Evolutionary conservation across 108 stramenopile genomes (phyloP).

Genomic region (Fragilaria crotonensis): DNA sequence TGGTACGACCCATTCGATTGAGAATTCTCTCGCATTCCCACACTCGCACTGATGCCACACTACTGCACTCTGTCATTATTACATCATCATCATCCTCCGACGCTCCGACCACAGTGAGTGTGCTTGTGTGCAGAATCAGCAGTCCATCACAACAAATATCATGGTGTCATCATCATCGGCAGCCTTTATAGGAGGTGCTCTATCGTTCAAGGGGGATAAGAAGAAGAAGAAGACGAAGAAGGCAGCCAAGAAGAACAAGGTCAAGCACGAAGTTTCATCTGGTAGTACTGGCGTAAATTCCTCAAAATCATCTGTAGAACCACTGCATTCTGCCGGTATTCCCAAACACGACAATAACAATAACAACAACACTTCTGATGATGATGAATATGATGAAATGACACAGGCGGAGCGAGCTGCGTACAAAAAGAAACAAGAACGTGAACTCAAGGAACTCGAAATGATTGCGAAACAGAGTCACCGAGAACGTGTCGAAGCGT

Average conservation of each 20-base stretch:
- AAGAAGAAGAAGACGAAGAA: conserved; percentile 34
- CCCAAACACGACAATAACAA: background rate
- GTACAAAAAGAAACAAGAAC: conserved; percentile 34
- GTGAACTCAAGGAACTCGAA: conserved; percentile 56
- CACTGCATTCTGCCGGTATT: background rate
- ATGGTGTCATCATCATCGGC: no score
- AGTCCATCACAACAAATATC: no score
- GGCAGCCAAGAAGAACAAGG: conserved; percentile 12
- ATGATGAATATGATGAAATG: conserved; percentile 55
- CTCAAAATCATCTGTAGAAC: background rate
- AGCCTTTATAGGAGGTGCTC: conserved; percentile 37
- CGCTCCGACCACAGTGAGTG: no score
- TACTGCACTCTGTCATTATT: no score
- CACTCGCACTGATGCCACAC: no score
- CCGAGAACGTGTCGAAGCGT: conserved; percentile 66
- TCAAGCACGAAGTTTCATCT: conserved; percentile 15
- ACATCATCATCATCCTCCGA: no score
- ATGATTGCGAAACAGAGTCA: conserved; percentile 46
- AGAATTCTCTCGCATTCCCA: no score
- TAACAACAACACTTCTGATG: conserved; percentile 5
- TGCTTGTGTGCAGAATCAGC: no score
- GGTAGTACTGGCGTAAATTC: conserved; percentile 4
- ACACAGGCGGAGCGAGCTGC: conserved; percentile 67
- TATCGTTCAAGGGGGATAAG: conserved; percentile 52
- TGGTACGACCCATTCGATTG: no score